Percentiles rank a stretch among this genome's conserved stretches.
These are phyloP conservation scores for Alternaria infectoria DNA, from an alignment of 2,329 filamentous ascomycete species.

Conservation along the genomic window DNA sequence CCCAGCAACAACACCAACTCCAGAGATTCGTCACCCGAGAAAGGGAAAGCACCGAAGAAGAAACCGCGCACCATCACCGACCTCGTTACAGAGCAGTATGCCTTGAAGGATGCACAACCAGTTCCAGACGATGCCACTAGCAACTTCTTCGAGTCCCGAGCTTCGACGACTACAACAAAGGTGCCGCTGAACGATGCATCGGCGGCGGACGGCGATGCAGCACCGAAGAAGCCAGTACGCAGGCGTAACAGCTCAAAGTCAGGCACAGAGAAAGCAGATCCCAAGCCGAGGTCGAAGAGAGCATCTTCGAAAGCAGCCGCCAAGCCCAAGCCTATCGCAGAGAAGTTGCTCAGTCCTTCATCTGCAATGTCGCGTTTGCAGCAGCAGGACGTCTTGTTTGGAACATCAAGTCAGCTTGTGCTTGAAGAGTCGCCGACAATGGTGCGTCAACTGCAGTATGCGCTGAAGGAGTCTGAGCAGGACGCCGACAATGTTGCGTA, in stretches of 20 bases:
- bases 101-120: conserved; percentile 8
- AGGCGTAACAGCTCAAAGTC: conserved; percentile 32
- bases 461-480: conserved; percentile 43
- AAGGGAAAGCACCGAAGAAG: conserved; percentile 46
- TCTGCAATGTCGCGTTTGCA: conserved; percentile 36
- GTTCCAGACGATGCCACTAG: conserved; percentile 16
- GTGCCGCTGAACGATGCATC: conserved; percentile 36
- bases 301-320: conserved; percentile 31
- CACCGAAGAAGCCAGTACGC: conserved; percentile 22
- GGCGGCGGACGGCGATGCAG: conserved; percentile 5
- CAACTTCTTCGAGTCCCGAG: conserved; percentile 34
- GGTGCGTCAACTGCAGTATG: conserved; percentile 44
- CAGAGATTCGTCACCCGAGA: conserved; percentile 35
- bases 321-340: conserved; percentile 35
- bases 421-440: conserved; percentile 46
- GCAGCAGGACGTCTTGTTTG: conserved; percentile 48
- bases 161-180: conserved; percentile 25
- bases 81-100: conserved; percentile 46
- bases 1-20: conserved; percentile 28
- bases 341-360: conserved; percentile 47
- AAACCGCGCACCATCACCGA: conserved; percentile 50
- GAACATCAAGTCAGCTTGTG: conserved; percentile 50
- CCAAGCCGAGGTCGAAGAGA: conserved; percentile 32
- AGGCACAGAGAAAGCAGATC: conserved; percentile 14
- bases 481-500: conserved; percentile 12